Evolutionary conservation across 306 rosid genomes (phyloP), one percentile per base, ranked within the genome.

Genomic region (Rosa persica): DNA sequence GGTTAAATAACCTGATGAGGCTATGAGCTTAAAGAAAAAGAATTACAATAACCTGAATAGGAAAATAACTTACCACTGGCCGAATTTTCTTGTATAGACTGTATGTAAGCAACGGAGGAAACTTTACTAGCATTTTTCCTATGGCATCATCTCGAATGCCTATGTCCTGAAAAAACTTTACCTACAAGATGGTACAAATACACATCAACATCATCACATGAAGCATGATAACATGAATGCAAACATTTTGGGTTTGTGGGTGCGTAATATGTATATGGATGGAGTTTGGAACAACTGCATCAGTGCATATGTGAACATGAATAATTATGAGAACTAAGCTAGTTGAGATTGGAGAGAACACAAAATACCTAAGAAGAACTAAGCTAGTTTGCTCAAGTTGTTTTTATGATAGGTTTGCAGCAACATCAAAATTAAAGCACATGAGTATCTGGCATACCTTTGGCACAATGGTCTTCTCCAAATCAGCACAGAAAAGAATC

Each of bases 111-210:
- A 94, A 78, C 6, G 92, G 76, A 70, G 98, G 97, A 87, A 92
- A 94, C 76, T 89, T 92, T 34, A 90, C 98, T 81, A 94, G 97
- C 98, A 92, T 94, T 83, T 88, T 94, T 78, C 96, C 90, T 72
- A 94, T 90, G 44, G 93, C 97, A 61, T 89, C 97, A 52, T 92
- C 84, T 73, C 72, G 88, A 82, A 94, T 80, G 39, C 97, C 98
- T 10, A 94, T 70, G 79, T 90, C 96, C 82, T 85, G 89, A 76
- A 90, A 92, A 88, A 94, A 92, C 58, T 75, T 75, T 49, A 94
- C 97, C 98, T 94, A 76, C 82, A 84, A 38, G 20, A 79, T 17
- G 79, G 76, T 80, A 75, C 40, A 68, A 68, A 34, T 47, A 36
- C 48, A 30, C 52, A 70, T 83, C 64, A 87, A 78, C 58, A 67